These are phyloP conservation scores for Diutina rugosa DNA, from an alignment of 1,139 yeast species.

Conservation along the genomic window DNA sequence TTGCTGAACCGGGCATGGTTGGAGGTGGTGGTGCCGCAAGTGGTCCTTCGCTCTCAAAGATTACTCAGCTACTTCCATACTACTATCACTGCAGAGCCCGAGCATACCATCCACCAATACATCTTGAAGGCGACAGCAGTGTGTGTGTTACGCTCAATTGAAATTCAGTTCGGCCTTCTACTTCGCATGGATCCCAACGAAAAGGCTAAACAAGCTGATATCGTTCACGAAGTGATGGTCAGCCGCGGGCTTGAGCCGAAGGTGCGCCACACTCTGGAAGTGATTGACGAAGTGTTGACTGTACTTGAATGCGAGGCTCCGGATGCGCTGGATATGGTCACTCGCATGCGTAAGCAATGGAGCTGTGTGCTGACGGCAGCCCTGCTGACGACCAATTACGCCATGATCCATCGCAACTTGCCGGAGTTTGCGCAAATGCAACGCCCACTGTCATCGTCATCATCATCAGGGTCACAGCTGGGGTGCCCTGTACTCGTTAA, in stretches of 20 bases:
- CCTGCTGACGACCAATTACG: slow-evolving; percentile 16
- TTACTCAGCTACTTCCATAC: neutral
- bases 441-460: neutral
- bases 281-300: neutral
- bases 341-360: slow-evolving; percentile 20
- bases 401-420: slow-evolving; percentile 14
- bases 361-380: slow-evolving; percentile 26
- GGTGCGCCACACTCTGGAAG: neutral
- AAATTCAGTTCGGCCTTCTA: neutral
- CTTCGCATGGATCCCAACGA: neutral
- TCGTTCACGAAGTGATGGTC: neutral
- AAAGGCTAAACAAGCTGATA: neutral
- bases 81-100: neutral
- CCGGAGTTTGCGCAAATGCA: neutral
- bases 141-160: neutral
- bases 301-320: slow-evolving; percentile 7
- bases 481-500: slow-evolving; percentile 1
- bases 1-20: slow-evolving; percentile 3
- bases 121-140: neutral
- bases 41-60: neutral
- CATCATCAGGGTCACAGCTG: slow-evolving; percentile 3
- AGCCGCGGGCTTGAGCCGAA: neutral
- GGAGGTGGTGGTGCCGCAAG: neutral
- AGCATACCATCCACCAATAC: neutral
- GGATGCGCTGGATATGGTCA: slow-evolving; percentile 14